Conservation (phyloP, 1,284 basidiomycete species). For the Ganoderma sinense region DNA sequence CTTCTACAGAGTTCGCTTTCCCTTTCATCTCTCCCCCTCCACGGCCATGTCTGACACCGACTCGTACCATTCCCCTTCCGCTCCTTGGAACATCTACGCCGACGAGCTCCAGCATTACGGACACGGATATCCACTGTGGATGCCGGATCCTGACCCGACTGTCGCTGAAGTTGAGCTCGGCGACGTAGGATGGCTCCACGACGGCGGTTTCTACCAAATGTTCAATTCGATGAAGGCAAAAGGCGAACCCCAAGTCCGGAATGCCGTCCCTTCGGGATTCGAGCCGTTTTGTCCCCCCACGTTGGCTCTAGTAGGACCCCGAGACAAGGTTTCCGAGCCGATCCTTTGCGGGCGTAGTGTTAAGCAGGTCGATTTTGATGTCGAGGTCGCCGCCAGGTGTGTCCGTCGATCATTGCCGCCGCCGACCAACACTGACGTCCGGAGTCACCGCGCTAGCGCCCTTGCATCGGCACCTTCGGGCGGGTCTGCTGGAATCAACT, state of each 20-base stretch:
- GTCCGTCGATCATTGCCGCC: neutral
- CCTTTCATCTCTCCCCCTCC: too few relatives aligned
- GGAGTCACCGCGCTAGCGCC: neutral
- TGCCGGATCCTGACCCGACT: neutral
- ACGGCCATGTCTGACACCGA: neutral
- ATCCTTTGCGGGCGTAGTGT: neutral
- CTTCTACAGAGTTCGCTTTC: too few relatives aligned
- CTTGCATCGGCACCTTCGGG: neutral
- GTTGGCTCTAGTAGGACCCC: neutral
- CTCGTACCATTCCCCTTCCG: neutral
- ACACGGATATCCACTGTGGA: neutral
- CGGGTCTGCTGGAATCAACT: constrained; percentile 10
- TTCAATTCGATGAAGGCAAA: neutral
- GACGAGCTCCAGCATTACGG: neutral
- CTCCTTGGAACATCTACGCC: neutral
- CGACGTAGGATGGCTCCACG: neutral
- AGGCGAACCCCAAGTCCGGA: neutral
- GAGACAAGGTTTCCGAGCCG: neutral
- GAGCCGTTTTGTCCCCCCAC: neutral
- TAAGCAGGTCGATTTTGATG: neutral
- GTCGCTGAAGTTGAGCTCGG: neutral
- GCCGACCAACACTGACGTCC: neutral
- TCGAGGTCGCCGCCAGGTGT: neutral
- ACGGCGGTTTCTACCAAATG: neutral
- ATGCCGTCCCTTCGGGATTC: neutral